These are phyloP conservation scores for Candida dendrica DNA, from an alignment of 805 yeast genomes.

Conservation along the genomic window DNA sequence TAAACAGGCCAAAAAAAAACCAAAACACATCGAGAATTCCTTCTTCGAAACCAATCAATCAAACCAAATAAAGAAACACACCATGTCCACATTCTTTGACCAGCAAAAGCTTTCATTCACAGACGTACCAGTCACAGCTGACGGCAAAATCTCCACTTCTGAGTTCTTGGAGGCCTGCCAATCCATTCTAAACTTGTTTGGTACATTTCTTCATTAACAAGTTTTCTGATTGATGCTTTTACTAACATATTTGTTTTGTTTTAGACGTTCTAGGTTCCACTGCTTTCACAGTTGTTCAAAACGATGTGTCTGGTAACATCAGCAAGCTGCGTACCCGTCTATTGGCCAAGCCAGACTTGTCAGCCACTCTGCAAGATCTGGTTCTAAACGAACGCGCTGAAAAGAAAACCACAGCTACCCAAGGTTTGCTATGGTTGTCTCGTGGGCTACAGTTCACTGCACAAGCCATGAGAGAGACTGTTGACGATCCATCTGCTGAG, in stretches of 20 bases:
- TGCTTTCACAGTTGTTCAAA: constrained; percentile 80
- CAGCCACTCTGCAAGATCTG: constrained; percentile 70
- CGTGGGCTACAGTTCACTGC: constrained; percentile 90
- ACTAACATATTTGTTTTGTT: neutral
- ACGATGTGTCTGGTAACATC: constrained; percentile 84
- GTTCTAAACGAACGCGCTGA: constrained; percentile 65
- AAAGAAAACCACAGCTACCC: constrained; percentile 71
- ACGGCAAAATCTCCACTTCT: constrained; percentile 60
- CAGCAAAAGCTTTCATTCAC: constrained; percentile 65
- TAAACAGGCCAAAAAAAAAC: neutral
- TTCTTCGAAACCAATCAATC: too few species aligned
- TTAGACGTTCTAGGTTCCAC: constrained; percentile 70
- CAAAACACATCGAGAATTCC: neutral
- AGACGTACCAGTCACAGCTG: constrained; percentile 59
- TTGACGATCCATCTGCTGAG: constrained; percentile 54
- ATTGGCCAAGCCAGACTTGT: constrained; percentile 53
- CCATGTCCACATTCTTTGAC: constrained; percentile 75
- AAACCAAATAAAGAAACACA: too few species aligned
- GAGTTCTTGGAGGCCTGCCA: constrained; percentile 79
- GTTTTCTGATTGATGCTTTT: too few species aligned
- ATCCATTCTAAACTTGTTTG: constrained; percentile 76
- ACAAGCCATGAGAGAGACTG: constrained; percentile 75
- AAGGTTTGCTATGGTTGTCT: constrained; percentile 81
- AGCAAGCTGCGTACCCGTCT: constrained; percentile 63
- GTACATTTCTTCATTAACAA: too few species aligned